Evolutionary conservation across 306 rosid species (phyloP), one percentile per base, ranked within the genome.

Genomic region (Luffa aegyptiaca): DNA sequence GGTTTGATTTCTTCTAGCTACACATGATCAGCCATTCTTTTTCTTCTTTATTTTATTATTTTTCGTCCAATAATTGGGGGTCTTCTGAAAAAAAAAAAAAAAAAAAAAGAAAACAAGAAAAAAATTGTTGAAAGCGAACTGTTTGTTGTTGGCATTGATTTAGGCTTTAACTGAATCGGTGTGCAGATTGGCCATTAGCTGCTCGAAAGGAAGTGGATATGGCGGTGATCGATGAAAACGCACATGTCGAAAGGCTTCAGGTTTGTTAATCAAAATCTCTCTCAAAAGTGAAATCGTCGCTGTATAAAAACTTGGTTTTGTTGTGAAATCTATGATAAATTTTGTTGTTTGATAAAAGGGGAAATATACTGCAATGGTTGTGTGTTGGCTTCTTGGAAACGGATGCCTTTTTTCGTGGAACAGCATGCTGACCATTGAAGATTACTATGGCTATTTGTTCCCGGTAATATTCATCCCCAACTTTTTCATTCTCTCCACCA

Each of bases 301-400:
- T 52, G 55, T 36, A 16, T 5, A 70, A 42, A 17, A 64, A 4
- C 74, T 72, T 4, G 61, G 12, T 33, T 17, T 48, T 80, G 37
- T 49, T 76, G 18, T 9, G 17, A 10, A 17, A 59, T 37, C 10
- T 48, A 85, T 73, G 84, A 20, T 75, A 6, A 31, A 57, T 71
- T 80, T 49, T 81, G 74, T 16, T 42, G 59, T 45, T 37, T 42
- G n/a, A 21, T 82, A 0, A 56, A 84, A 94, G 98, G 97, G 97
- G 26, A 94, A 88, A 72, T 75, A 18, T 85, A 77, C 79, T 77
- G 96, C 97, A 71, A 83, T 84, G 51, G 45, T 77, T 1, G 87
- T 91, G 0, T 94, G 98, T 57, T 94, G 93, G 93, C 86, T 94
- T 88, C 98, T 94, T 74, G 98, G 98, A 56, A 94, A 87, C 69